Percentiles rank a stretch among this genome's conserved stretches.
Evolutionary conservation across 2,329 filamentous ascomycete genomes (phyloP).

Genomic region (Pseudogymnoascus sp.): DNA sequence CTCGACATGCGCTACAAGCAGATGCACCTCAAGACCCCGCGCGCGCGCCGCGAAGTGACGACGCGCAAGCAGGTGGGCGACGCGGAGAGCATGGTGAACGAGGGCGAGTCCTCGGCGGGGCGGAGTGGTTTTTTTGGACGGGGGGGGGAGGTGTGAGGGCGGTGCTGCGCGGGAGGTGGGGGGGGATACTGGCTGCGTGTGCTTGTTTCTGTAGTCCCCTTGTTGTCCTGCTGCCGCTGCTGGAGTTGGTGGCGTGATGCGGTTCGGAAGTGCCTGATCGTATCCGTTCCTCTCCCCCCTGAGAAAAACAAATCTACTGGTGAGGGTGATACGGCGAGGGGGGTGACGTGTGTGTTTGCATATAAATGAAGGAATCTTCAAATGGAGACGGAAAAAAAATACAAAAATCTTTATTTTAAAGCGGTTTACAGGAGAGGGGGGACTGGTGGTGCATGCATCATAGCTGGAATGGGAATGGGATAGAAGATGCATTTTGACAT

Average conservation of each 20-base stretch:
- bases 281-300: neutral
- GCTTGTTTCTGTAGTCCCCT: conserved; percentile 2
- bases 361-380: neutral
- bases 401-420: neutral
- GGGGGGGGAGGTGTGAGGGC: conserved; percentile 25
- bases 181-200: neutral
- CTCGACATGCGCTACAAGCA: conserved; percentile 41
- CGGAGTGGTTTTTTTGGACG: conserved; percentile 27
- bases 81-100: conserved; percentile 66
- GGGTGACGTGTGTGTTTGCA: neutral
- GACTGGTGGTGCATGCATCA: neutral
- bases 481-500: neutral
- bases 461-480: neutral
- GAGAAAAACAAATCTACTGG: neutral
- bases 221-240: neutral
- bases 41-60: conserved; percentile 60
- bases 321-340: neutral
- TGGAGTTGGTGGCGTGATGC: conserved; percentile 1
- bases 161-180: neutral
- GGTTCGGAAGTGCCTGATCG: neutral
- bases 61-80: conserved; percentile 88
- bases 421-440: neutral
- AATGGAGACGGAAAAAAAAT: neutral
- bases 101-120: conserved; percentile 22
- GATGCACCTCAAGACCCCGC: conserved; percentile 59